Evolutionary conservation across 1,284 basidiomycete genomes (phyloP).

Genomic region (Boletus sp.): DNA sequence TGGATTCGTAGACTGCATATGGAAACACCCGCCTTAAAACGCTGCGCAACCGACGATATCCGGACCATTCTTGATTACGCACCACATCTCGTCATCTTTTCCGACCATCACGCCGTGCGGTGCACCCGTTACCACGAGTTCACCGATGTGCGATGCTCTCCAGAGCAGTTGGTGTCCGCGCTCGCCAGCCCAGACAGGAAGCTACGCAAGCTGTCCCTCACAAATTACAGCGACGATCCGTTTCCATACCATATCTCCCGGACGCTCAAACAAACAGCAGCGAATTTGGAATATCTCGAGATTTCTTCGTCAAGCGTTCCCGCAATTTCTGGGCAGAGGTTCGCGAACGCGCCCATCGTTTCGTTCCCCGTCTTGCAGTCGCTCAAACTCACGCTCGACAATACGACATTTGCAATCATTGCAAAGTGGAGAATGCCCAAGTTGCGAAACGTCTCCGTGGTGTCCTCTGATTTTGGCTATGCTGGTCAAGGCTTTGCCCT

Average conservation of each 20-base stretch:
- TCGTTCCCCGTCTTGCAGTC: constrained; percentile 61
- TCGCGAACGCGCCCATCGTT: constrained; percentile 44
- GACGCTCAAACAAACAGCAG: constrained; percentile 52
- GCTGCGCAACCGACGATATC: constrained; percentile 67
- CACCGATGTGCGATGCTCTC: constrained; percentile 49
- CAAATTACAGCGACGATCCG: constrained; percentile 67
- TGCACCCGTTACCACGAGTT: constrained; percentile 50
- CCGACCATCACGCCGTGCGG: constrained; percentile 65
- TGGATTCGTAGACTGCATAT: constrained; percentile 68
- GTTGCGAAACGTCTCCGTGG: constrained; percentile 63
- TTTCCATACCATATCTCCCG: constrained; percentile 62
- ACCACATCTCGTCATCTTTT: constrained; percentile 59
- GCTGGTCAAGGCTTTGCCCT: constrained; percentile 60
- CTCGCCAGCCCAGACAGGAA: constrained; percentile 56
- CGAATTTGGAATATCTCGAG: constrained; percentile 59
- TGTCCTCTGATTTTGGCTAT: constrained; percentile 70
- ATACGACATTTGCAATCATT: constrained; percentile 67
- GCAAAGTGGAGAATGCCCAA: constrained; percentile 61
- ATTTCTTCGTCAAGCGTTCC: constrained; percentile 48
- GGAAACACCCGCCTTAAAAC: constrained; percentile 66
- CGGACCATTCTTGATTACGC: constrained; percentile 66
- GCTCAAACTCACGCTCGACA: constrained; percentile 70
- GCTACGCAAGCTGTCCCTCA: constrained; percentile 65
- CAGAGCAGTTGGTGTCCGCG: constrained; percentile 58
- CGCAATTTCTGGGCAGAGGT: constrained; percentile 33